These are phyloP conservation scores for Mortierella hygrophila DNA, from an alignment of 192 early-diverging fungal genomes.

Conservation along the genomic window DNA sequence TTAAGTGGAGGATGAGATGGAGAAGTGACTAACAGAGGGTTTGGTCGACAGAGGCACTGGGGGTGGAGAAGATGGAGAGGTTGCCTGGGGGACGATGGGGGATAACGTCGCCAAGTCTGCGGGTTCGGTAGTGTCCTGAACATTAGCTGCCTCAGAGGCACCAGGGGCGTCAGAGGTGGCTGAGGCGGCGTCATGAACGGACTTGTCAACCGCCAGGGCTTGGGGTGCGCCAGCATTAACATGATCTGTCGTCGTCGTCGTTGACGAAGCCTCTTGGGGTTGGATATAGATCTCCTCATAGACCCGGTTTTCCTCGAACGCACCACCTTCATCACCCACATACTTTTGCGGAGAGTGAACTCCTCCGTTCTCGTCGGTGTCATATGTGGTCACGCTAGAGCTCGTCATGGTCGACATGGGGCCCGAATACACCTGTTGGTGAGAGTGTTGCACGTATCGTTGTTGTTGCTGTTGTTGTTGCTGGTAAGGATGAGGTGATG, in stretches of 20 bases:
- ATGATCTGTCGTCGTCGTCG: not conserved
- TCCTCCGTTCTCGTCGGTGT: not conserved
- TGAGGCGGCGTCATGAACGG: not conserved
- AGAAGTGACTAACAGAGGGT: not conserved
- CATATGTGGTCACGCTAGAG: not conserved
- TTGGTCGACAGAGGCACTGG: constrained; percentile 7
- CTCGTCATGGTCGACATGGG: constrained; percentile 1
- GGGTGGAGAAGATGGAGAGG: not conserved
- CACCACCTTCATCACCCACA: not conserved
- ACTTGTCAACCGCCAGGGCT: not conserved
- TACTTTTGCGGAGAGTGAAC: not conserved
- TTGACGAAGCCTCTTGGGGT: not conserved
- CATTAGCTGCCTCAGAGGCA: not conserved
- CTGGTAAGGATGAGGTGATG: not conserved
- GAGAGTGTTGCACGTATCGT: not conserved
- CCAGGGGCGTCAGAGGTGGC: not conserved
- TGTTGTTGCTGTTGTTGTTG: constrained; percentile 11
- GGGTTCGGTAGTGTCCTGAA: not conserved
- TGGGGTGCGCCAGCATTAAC: not conserved
- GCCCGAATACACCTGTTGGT: not conserved
- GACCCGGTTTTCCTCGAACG: not conserved
- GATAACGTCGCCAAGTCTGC: not conserved
- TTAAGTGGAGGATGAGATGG: not conserved
- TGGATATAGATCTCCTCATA: not conserved
- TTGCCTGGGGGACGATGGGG: not conserved